Conservation (phyloP, 768 basidiomycete genomes). For the Lactifluus volemus region DNA sequence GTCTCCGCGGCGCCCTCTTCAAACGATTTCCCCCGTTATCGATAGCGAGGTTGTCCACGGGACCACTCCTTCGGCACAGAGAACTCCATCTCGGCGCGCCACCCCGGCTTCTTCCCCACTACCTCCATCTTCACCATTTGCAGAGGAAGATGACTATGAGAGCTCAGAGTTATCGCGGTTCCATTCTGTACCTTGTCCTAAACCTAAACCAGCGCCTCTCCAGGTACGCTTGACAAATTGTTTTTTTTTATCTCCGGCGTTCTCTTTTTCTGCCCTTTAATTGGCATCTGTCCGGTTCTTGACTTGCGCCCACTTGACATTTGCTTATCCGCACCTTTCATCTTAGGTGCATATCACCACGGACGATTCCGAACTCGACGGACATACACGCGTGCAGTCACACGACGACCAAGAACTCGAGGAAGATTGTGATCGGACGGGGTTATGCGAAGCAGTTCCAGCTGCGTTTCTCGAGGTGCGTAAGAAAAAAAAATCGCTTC, state of each 20-base stretch:
- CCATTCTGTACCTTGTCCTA: not conserved
- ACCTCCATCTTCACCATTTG: constrained; percentile 18
- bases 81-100: not conserved
- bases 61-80: not conserved
- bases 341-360: not conserved
- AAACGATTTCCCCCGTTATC: constrained; percentile 3
- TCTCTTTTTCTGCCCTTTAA: not conserved
- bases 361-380: not conserved
- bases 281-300: not conserved
- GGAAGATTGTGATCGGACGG: not conserved
- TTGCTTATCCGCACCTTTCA: not conserved
- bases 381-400: not conserved
- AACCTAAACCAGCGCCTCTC: not conserved
- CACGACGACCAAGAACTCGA: not conserved
- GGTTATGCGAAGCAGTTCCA: not conserved
- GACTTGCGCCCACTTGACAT: not conserved
- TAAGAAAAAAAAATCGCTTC: not conserved
- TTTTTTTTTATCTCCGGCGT: not conserved
- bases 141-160: constrained; percentile 9
- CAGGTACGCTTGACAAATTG: not conserved
- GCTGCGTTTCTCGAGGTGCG: not conserved
- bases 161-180: not conserved
- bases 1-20: constrained; percentile 2
- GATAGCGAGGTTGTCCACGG: not conserved
- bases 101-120: constrained; percentile 12